These are phyloP conservation scores for Ceratobasidium sp. DNA, from an alignment of 1,284 basidiomycete species.

Conservation along the genomic window DNA sequence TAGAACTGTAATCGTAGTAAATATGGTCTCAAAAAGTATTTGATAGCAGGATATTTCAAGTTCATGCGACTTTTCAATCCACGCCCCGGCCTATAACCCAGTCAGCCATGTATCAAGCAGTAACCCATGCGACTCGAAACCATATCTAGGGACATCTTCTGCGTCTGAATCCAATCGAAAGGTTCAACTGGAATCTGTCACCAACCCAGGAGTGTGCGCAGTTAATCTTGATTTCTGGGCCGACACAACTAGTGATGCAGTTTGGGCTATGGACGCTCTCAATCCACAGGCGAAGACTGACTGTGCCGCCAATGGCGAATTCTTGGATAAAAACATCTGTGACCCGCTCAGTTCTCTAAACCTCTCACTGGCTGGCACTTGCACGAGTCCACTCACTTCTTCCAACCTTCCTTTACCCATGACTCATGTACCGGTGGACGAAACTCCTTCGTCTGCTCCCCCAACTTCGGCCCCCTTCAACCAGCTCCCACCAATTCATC, in stretches of 20 bases:
- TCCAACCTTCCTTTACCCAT: neutral
- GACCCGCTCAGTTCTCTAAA: neutral
- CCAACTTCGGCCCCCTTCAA: neutral
- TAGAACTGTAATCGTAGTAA: too few relatives aligned
- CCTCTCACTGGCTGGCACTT: neutral
- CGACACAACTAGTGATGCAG: neutral
- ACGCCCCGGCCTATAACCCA: slow-evolving; percentile 13
- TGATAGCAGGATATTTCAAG: slow-evolving; percentile 25
- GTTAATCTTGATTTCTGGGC: slow-evolving; percentile 5
- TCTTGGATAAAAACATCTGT: neutral
- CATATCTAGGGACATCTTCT: neutral
- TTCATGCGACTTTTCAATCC: slow-evolving; percentile 15
- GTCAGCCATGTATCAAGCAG: neutral
- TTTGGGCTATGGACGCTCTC: neutral
- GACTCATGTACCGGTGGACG: neutral
- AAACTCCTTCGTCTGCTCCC: neutral
- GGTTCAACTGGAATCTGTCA: neutral
- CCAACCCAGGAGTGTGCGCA: neutral
- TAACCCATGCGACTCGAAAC: neutral
- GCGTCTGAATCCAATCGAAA: neutral
- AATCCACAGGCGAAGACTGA: too few relatives aligned
- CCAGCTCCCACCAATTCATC: slow-evolving; percentile 14
- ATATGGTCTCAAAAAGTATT: neutral
- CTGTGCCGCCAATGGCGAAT: too few relatives aligned
- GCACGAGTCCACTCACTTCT: neutral